Evolutionary conservation across 352 stramenopile genomes (phyloP).

Genomic region (Globisporangium yorkense): DNA sequence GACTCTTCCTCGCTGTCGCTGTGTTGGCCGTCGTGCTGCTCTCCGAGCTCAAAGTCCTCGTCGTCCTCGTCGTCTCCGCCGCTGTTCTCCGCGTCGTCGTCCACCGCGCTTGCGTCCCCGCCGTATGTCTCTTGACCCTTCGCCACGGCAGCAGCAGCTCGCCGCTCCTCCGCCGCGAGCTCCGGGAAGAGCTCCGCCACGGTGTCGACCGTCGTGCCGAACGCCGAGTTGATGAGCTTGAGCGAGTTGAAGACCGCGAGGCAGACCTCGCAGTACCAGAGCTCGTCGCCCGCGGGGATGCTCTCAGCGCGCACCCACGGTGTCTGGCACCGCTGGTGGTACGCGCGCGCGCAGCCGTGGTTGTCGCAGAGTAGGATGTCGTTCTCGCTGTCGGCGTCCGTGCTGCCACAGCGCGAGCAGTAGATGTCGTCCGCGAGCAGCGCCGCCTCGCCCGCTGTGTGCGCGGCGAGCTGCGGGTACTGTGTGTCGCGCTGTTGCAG

Average conservation of each 20-base stretch:
- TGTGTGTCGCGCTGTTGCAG: slow-evolving; percentile 39
- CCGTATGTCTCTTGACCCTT: background rate
- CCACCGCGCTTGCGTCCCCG: background rate
- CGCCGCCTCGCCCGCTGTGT: slow-evolving; percentile 19
- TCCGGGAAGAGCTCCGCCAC: slow-evolving; percentile 40
- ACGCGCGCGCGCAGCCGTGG: slow-evolving; percentile 63
- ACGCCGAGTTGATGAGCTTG: slow-evolving; percentile 76
- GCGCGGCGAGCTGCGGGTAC: slow-evolving; percentile 30
- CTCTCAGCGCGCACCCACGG: slow-evolving; percentile 48
- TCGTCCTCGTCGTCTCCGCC: slow-evolving; percentile 29
- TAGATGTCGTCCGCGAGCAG: slow-evolving; percentile 47
- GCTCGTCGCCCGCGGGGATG: slow-evolving; percentile 56
- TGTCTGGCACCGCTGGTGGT: slow-evolving; percentile 74
- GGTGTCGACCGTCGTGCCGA: slow-evolving; percentile 61
- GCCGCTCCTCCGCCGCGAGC: slow-evolving; percentile 26
- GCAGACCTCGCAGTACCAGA: slow-evolving; percentile 83
- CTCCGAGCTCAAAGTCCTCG: slow-evolving; percentile 42
- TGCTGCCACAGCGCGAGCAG: slow-evolving; percentile 67
- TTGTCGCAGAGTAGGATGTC: slow-evolving; percentile 85
- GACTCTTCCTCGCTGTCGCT: slow-evolving; percentile 15
- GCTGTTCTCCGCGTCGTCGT: slow-evolving; percentile 8
- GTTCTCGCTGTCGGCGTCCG: slow-evolving; percentile 60
- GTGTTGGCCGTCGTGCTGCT: slow-evolving; percentile 19
- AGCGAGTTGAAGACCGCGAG: slow-evolving; percentile 71
- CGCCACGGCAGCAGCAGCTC: slow-evolving; percentile 3